Evolutionary conservation across 371 early-diverging fungal genomes (phyloP), one percentile per base, ranked within the genome.

Genomic region (Batrachochytrium dendrobatidis): DNA sequence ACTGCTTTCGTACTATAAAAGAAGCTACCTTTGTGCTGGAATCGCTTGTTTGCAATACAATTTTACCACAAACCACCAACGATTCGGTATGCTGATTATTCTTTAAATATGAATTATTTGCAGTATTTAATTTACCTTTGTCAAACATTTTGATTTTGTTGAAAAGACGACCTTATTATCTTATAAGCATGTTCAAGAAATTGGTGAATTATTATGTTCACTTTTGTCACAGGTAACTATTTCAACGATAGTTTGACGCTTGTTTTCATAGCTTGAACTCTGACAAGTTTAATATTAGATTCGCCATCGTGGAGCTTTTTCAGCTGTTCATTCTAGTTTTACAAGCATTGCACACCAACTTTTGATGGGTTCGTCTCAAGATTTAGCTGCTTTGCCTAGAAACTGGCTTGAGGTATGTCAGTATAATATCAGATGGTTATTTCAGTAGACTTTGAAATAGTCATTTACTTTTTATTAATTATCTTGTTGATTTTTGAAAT

Each of bases 1-100:
- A 85, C 63, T 92, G 94, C 68, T 95, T 94, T 89, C 80, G 94
- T 56, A 90, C 91, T 15, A 82, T 95, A 54, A 94, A 93, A 65
- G 91, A 91, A 65, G 88, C 90, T 12, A 82, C 69, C 10, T 64
- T 56, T 31, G 62, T 65, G 10, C n/a, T 67, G 24, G 57, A 62
- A 39, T 35, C 57, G 15, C 18, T 69, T 22, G 26, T 62, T 17
- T 39, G 55, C 48, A 44, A 52, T 31, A 24, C 46, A 22, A 30
- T 63, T 34, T 55, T 67, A 46, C 62, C 60, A 8, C 12, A 22
- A 25, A 24, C 54, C 39, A 52, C 53, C 2, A 45, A 50, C 20
- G 30, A 52, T 17, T 24, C 20, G 20, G 18, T 33, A 29, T 26
- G 22, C 32, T 32, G 6, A 18, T 35, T 12, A 10, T 26, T 18